Evolutionary conservation across 371 early-diverging fungal genomes (phyloP), one percentile per base, ranked within the genome.

Genomic region (Dichotomocladium elegans): DNA sequence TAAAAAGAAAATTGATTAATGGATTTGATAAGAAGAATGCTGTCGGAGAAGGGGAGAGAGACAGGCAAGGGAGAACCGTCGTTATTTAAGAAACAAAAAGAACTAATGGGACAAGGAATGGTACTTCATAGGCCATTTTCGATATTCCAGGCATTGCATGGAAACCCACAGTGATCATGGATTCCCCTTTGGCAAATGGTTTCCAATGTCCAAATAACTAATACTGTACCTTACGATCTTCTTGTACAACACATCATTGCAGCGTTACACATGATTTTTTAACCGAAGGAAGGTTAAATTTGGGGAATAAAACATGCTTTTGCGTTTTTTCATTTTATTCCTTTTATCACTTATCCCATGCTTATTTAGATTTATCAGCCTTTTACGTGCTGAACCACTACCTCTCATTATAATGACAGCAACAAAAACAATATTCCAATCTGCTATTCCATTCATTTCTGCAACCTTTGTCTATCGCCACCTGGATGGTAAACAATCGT

Each of bases 141-240:
- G 58, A 63, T 37, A 55, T 72, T 12, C 56, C 54, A 45, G 72
- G 72, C 4, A 61, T 72, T 40, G 42, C 58, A n/a, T 72, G 72
- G 72, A 62, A 58, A 24, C 72, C 68, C 4, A 41, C 58, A 7
- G 42, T 55, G 19, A 57, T 56, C 1, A 41, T 47, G 7, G 59
- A 55, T 19, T 54, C 60, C 11, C 61, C 64, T 2, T 58, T 58
- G 25, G 60, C 56, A 3, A 58, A 65, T 26, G 69, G 69, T 2
- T 59, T 68, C 11, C 53, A 58, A 10, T 68, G 69, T 31, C 69
- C 69, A 14, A 52, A 52, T 30, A 52, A 52, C 42, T 52, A 34
- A 52, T 4, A n/a, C n/a, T n/a, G n/a, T n/a, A n/a, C n/a, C n/a
- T n/a, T n/a, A n/a, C n/a, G n/a, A n/a, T n/a, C n/a, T n/a, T n/a